These are phyloP conservation scores for Xylaria arbuscula DNA, from an alignment of 2,329 filamentous ascomycete species.

Conservation along the genomic window DNA sequence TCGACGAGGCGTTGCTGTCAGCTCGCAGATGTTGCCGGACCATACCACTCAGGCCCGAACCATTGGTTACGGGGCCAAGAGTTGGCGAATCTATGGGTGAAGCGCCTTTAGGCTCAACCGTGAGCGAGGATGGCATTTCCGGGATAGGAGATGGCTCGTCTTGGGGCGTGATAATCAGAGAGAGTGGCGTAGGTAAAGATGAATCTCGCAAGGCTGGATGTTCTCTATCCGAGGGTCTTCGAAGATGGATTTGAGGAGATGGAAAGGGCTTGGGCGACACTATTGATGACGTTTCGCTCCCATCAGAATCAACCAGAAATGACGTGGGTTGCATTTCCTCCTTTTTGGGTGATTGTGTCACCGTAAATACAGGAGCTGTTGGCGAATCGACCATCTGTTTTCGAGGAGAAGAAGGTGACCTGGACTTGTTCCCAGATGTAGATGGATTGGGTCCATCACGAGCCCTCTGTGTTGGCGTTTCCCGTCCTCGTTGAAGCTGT, in stretches of 20 bases:
- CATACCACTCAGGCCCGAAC: slow-evolving; percentile 78
- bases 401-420: slow-evolving; percentile 60
- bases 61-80: slow-evolving; percentile 66
- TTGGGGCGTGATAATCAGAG: slow-evolving; percentile 48
- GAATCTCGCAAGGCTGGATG: slow-evolving; percentile 66
- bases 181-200: slow-evolving; percentile 58
- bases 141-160: slow-evolving; percentile 48
- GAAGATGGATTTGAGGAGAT: slow-evolving; percentile 54
- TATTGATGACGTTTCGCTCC: slow-evolving; percentile 51
- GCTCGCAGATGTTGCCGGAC: slow-evolving; percentile 86
- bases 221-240: slow-evolving; percentile 63
- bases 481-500: slow-evolving; percentile 80
- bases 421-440: slow-evolving; percentile 55
- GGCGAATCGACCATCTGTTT: slow-evolving; percentile 50
- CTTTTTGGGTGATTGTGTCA: slow-evolving; percentile 48
- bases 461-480: slow-evolving; percentile 64
- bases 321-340: slow-evolving; percentile 53
- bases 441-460: slow-evolving; percentile 61
- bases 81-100: slow-evolving; percentile 78
- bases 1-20: slow-evolving; percentile 83
- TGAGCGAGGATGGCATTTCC: slow-evolving; percentile 42
- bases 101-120: slow-evolving; percentile 39
- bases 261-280: slow-evolving; percentile 40
- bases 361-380: slow-evolving; percentile 44
- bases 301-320: slow-evolving; percentile 59